Evolutionary conservation across 1,139 yeast species (phyloP).

Genomic region (Wickerhamomyces sp.): DNA sequence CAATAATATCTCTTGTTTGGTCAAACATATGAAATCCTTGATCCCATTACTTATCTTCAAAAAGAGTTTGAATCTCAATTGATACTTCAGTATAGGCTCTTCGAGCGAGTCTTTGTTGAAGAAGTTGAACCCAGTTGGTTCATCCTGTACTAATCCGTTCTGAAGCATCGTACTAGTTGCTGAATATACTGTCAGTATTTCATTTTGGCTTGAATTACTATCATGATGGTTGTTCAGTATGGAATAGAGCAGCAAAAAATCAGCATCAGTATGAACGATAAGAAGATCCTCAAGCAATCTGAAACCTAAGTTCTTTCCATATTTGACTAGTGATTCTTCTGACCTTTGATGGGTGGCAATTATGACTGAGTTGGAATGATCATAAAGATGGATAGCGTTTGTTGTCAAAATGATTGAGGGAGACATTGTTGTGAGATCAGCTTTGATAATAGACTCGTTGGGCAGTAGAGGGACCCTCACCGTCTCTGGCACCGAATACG

Average conservation of each 20-base stretch:
- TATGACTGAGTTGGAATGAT: constrained; percentile 27
- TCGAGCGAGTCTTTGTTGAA: constrained; percentile 26
- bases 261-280: constrained; percentile 29
- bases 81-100: constrained; percentile 27
- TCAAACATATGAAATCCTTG: constrained; percentile 30
- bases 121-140: constrained; percentile 15
- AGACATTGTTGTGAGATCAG: not conserved
- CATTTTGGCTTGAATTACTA: constrained; percentile 26
- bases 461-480: not conserved
- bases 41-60: constrained; percentile 39
- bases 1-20: constrained; percentile 28
- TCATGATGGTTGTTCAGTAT: constrained; percentile 11
- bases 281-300: constrained; percentile 25
- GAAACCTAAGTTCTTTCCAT: constrained; percentile 28
- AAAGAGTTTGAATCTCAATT: constrained; percentile 38
- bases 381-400: constrained; percentile 28
- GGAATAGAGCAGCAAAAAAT: constrained; percentile 30
- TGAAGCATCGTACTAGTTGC: constrained; percentile 37
- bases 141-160: constrained; percentile 38
- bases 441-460: not conserved
- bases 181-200: constrained; percentile 36
- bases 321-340: constrained; percentile 27
- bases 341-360: constrained; percentile 32
- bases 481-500: not conserved
- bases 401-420: constrained; percentile 2